Evolutionary conservation across 2,329 filamentous ascomycete genomes (phyloP).

Genomic region (Rutstroemia sp.): DNA sequence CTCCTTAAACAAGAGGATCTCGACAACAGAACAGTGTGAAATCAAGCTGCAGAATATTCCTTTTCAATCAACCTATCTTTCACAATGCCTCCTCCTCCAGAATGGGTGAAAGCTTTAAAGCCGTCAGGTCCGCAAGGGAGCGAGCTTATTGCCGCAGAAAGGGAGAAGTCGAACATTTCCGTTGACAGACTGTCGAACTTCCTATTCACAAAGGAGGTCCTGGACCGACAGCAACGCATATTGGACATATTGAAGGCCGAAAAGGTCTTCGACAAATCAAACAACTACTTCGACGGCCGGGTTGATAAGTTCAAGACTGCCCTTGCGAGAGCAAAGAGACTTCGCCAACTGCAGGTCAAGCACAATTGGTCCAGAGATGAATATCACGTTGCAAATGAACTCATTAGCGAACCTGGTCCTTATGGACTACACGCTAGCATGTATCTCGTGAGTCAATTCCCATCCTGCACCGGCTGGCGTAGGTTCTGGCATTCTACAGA

Average conservation of each 20-base stretch:
- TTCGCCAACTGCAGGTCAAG: constrained; percentile 58
- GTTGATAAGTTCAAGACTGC: constrained; percentile 62
- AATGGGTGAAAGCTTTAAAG: constrained; percentile 61
- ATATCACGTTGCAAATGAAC: constrained; percentile 54
- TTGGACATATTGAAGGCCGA: constrained; percentile 59
- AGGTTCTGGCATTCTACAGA: no score
- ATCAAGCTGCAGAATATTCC: no score
- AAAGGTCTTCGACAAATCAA: constrained; percentile 68
- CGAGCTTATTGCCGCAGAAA: constrained; percentile 62
- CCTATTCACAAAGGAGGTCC: constrained; percentile 58
- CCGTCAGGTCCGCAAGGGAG: constrained; percentile 60
- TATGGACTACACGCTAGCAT: constrained; percentile 66
- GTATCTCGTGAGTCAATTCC: constrained; percentile 46
- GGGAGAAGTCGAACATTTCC: constrained; percentile 57
- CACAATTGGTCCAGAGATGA: constrained; percentile 63
- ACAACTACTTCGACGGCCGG: constrained; percentile 68
- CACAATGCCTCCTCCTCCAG: constrained; percentile 27
- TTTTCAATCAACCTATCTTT: no score
- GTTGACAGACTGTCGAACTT: constrained; percentile 61
- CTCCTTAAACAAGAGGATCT: no score
- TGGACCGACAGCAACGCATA: constrained; percentile 53
- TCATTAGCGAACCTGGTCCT: constrained; percentile 66
- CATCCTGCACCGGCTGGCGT: no score
- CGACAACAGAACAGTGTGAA: no score
- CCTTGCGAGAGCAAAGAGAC: constrained; percentile 61